Evolutionary conservation across 192 early-diverging fungal species (phyloP).

Genomic region (Neocallimastix lanati): DNA sequence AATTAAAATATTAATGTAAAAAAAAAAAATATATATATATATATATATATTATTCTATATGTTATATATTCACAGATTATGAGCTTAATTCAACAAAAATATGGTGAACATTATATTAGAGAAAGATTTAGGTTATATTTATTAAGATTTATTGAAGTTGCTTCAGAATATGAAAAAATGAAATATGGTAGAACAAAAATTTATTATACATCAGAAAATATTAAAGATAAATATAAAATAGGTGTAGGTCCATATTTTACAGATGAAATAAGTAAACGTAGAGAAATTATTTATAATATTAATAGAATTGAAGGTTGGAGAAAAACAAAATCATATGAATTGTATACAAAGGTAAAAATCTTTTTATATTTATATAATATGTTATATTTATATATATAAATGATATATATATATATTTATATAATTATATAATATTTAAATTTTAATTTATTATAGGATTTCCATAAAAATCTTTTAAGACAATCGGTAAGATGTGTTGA

Average conservation of each 20-base stretch:
- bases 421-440: too few relatives aligned
- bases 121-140: slow-evolving; percentile 78
- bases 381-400: too few relatives aligned
- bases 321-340: slow-evolving; percentile 52
- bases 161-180: slow-evolving; percentile 58
- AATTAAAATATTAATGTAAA: too few relatives aligned
- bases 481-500: not conserved
- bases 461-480: not conserved
- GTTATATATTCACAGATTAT: slow-evolving; percentile 26
- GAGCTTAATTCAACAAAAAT: slow-evolving; percentile 62
- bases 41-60: too few relatives aligned
- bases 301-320: slow-evolving; percentile 79
- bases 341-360: slow-evolving; percentile 33
- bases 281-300: slow-evolving; percentile 54
- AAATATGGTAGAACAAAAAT: slow-evolving; percentile 39
- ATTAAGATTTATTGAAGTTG: slow-evolving; percentile 59
- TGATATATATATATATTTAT: too few relatives aligned
- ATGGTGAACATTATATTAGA: slow-evolving; percentile 68
- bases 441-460: not conserved
- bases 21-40: too few relatives aligned
- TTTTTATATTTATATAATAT: too few relatives aligned
- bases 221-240: slow-evolving; percentile 19
- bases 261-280: slow-evolving; percentile 39
- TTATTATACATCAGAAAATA: slow-evolving; percentile 14
- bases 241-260: slow-evolving; percentile 53